A percentile compares a stretch with the other conserved stretches of the same genome.
Conservation (phyloP, 768 basidiomycete species). For the Phaffia tasmanica region DNA sequence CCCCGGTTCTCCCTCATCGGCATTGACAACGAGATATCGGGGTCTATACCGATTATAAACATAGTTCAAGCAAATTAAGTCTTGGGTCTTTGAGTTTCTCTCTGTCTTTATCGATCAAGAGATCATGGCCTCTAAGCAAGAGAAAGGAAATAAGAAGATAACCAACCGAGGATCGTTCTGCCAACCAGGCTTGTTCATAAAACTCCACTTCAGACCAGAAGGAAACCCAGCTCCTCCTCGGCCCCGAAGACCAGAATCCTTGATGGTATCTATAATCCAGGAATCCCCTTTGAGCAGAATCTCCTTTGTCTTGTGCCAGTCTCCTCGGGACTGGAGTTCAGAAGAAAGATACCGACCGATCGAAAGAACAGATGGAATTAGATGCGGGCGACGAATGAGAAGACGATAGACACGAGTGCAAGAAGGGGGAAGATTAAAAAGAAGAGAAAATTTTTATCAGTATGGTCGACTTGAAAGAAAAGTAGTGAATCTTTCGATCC, state of each 20-base stretch:
- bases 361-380: neutral
- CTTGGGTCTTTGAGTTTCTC: neutral
- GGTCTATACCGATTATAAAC: slow-evolving; percentile 47
- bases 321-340: slow-evolving; percentile 62
- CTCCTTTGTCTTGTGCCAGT: slow-evolving; percentile 98
- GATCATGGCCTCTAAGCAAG: neutral
- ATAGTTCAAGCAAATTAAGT: neutral
- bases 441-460: neutral
- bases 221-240: slow-evolving; percentile 97
- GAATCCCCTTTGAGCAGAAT: slow-evolving; percentile 87
- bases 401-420: neutral
- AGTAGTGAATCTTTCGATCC: too few species aligned
- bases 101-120: neutral
- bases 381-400: neutral
- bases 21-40: slow-evolving; percentile 92
- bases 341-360: neutral
- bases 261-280: slow-evolving; percentile 94
- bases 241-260: slow-evolving; percentile 88
- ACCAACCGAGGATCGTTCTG: slow-evolving; percentile 74
- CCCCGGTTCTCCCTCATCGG: slow-evolving; percentile 96
- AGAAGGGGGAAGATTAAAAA: slow-evolving; percentile 13
- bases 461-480: too few species aligned
- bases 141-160: neutral
- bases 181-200: slow-evolving; percentile 99
- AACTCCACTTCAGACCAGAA: slow-evolving; percentile 83